A percentile compares a stretch with the other conserved stretches of the same genome.
These are phyloP conservation scores for Xylariaceae sp. DNA, from an alignment of 2,329 filamentous ascomycete species.

Conservation along the genomic window DNA sequence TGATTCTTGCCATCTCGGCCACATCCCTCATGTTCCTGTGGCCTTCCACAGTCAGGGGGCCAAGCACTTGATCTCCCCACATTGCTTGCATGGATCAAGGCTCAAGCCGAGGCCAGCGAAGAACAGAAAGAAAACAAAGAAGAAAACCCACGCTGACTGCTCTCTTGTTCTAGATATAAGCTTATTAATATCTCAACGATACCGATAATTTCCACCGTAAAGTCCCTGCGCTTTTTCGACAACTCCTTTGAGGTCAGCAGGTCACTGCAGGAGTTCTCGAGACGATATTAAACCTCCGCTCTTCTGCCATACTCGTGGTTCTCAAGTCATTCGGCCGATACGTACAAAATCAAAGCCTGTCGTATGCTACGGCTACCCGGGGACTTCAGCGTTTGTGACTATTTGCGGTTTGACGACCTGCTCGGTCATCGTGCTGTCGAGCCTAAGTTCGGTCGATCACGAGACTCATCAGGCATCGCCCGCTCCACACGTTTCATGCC, in stretches of 20 bases:
- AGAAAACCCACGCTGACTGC: slow-evolving; percentile 5
- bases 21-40: neutral
- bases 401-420: too few species aligned
- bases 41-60: neutral
- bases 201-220: slow-evolving; percentile 25
- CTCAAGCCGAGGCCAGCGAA: neutral
- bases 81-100: slow-evolving; percentile 5
- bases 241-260: slow-evolving; percentile 78
- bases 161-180: slow-evolving; percentile 15
- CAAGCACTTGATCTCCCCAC: neutral
- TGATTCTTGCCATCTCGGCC: neutral
- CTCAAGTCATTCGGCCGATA: slow-evolving; percentile 17
- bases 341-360: neutral
- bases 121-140: neutral
- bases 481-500: too few species aligned
- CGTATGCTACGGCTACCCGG: neutral
- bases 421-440: too few species aligned
- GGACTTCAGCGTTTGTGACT: too few species aligned
- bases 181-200: slow-evolving; percentile 28
- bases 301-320: slow-evolving; percentile 23
- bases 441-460: too few species aligned
- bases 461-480: too few species aligned
- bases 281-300: slow-evolving; percentile 35
- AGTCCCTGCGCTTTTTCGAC: slow-evolving; percentile 27
- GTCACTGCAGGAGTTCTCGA: slow-evolving; percentile 68